Percentiles rank a stretch among this genome's conserved stretches.
Evolutionary conservation across 106 monocot genomes (phyloP).

Genomic region (Amphibolis antarctica): DNA sequence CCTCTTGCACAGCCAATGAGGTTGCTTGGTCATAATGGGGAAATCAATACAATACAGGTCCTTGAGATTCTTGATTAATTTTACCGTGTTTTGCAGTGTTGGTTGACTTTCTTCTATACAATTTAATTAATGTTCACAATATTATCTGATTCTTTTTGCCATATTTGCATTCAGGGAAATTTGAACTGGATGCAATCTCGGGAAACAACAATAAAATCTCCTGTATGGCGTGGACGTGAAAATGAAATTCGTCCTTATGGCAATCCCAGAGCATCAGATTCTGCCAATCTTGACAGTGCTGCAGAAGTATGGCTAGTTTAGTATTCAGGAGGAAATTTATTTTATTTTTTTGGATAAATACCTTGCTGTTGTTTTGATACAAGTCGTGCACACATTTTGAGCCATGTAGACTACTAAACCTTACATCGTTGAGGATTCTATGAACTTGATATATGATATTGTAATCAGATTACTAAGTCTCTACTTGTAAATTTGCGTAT

Average conservation of each 20-base stretch:
- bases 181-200: conserved; percentile 99
- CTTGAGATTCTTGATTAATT: neutral
- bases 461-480: no score
- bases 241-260: conserved; percentile 93
- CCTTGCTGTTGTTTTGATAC: neutral
- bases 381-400: neutral
- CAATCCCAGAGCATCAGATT: conserved; percentile 87
- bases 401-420: no score
- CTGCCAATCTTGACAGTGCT: conserved; percentile 94
- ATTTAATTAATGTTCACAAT: neutral
- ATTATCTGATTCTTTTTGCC: neutral
- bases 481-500: no score
- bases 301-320: conserved; percentile 55
- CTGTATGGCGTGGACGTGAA: conserved; percentile 98
- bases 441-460: no score
- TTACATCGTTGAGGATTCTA: no score
- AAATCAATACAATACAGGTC: conserved; percentile 99
- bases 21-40: conserved; percentile 97
- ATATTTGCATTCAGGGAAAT: conserved; percentile 58
- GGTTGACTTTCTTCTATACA: neutral
- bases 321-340: neutral
- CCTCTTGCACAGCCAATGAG: conserved; percentile 99
- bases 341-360: neutral
- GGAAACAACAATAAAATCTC: conserved; percentile 79
- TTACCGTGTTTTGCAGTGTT: neutral